Base-by-base conservation (phyloP, 495 filamentous ascomycete species). In the Tetracladium marchalianum region DNA sequence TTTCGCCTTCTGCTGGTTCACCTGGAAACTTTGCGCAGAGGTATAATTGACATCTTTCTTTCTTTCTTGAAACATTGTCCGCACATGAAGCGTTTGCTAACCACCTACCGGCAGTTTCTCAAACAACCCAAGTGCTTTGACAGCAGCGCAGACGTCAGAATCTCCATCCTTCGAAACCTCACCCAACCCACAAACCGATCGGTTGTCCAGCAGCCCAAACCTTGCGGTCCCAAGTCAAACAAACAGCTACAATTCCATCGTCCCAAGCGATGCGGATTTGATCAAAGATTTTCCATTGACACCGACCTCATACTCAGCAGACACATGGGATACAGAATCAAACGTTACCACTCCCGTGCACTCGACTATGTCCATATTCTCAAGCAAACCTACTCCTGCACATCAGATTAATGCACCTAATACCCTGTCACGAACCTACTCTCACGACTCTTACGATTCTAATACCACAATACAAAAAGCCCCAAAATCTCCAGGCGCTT, bases 401-500 rank as follows among this genome's bases (percentile, higher is more conserved):
- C 70, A 75, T 31, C 35, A 54, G 44, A 58, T 76, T 13, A 66
- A 61, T 41, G 53, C 69, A 43, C 63, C 59, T 22, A 49, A 49
- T 32, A 57, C 58, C 53, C 62, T 19, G 40, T 41, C 52, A 36
- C 41, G 43, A 35, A 48, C 27, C 24, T 49, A 44, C 50, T 48
- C 51, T 15, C 43, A 50, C 47, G 55, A 55, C 13, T 54, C 55
- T 31, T 52, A 47, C 49, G 43, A 51, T 37, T 62, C 56, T 48
- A 58, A 59, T 34, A 58, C 60, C 5, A 64, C 68, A 49, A 66
- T 69, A 41, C 65, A 73, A 53, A 76, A 73, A 56, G 66, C 71
- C 18, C 72, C 72, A 2, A 76, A 72, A 49, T 76, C 72, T 15
- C 74, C 74, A 36, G 46, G 52, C 8, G 10, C 66, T 10, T 74